Base-by-base conservation (phyloP, 768 basidiomycete genomes). In the Sporobolomyces phaffii region DNA sequence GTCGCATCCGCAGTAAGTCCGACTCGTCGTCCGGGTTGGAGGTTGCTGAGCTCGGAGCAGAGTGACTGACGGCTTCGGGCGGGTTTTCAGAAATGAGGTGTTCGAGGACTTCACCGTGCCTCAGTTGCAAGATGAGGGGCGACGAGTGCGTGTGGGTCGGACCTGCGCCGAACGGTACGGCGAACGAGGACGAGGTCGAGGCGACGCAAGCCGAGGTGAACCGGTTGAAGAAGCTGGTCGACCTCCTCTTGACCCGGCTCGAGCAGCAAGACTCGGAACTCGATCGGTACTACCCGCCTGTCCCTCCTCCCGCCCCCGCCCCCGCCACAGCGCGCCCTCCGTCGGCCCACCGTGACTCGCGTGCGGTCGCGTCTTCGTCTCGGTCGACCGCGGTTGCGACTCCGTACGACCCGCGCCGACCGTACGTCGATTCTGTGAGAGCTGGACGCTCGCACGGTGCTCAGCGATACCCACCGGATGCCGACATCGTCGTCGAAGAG, bases 131-230 rank as follows among this genome's bases (percentile, higher is more conserved):
- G 15, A 62, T 62, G 57, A 33, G 66, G 7, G 66, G 66, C 24
- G 66, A 68, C 60, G 34, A 59, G 18, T 69, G 68, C 59, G 31
- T 64, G 18, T 69, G 68, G 68, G 20, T 64, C 41, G 68, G 68
- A 14, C 41, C 53, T 14, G 49, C 63, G 13, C 68, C 68, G 34
- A 64, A 64, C 43, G 68, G 68, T 0, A 26, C 10, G 1, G 68
- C 68, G 14, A 64, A 61, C 36, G 63, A 69, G 28, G 68, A 69
- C 48, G 68, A 69, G 49, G 62, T 69, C 28, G 62, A 69, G 49
- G 26, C 13, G 47, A 38, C 47, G 1, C 28, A 50, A 17, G 15
- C 24, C 33, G 68, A 69, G 43, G 58, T 69, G 41, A 48, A 54
- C 4, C 52, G 68, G 3, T 34, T 69, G 34, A 61, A 62, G 49